A percentile compares a stretch with the other conserved stretches of the same genome.
Conservation (phyloP, 164 flowering plant genomes). For the Tetracentron sinense region DNA sequence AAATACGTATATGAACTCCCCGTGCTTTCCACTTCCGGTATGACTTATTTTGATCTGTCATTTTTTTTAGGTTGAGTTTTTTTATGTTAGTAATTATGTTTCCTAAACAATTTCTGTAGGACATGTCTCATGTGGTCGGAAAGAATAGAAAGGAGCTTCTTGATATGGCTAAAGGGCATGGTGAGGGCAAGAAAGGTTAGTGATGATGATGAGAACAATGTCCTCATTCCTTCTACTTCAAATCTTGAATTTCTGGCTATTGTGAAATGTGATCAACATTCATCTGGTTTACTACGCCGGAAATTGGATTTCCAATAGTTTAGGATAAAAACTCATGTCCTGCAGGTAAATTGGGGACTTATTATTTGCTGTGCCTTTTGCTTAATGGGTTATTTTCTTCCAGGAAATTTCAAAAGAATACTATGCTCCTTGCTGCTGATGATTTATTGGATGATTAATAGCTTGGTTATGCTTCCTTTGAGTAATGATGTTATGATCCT, state of each 20-base stretch:
- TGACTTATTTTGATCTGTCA: conserved; percentile 9
- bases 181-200: conserved; percentile 74
- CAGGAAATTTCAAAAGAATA: no score
- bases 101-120: conserved; percentile 35
- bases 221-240: background rate
- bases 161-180: conserved; percentile 82
- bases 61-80: background rate
- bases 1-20: conserved; percentile 71
- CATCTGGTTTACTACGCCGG: background rate
- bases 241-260: background rate
- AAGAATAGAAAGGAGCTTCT: conserved; percentile 90
- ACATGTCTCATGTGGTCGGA: conserved; percentile 91
- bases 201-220: background rate
- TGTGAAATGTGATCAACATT: background rate
- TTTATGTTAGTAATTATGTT: background rate
- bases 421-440: no score
- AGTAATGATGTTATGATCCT: no score
- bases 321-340: no score
- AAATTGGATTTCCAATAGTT: no score
- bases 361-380: no score
- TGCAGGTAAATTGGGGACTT: no score
- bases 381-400: no score
- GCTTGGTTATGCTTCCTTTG: no score
- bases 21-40: conserved; percentile 94
- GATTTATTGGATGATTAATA: no score